phyloP scores from a whole-genome alignment of 805 yeast genomes.

The Starmerella vitae region DNA sequence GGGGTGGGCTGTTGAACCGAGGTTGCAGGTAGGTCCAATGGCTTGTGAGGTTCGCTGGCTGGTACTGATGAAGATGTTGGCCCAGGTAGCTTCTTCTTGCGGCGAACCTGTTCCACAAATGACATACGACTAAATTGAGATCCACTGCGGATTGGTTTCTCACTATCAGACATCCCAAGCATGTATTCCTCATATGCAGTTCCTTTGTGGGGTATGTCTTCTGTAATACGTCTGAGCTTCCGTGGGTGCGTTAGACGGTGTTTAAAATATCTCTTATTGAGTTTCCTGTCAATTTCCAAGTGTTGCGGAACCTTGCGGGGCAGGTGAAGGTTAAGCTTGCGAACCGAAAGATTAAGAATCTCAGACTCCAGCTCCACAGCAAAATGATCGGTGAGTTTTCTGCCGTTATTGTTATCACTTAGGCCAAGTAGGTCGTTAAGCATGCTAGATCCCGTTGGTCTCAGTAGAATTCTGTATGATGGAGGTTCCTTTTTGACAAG shows the following conservation, averaged over 20 bases:
- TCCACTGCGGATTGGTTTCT: conserved; percentile 30
- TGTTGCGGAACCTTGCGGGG: conserved; percentile 33
- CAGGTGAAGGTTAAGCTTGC: conserved; percentile 63
- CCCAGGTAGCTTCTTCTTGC: conserved; percentile 36
- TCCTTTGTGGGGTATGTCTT: conserved; percentile 58
- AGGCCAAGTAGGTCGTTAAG: conserved; percentile 78
- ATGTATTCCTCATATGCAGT: conserved; percentile 85
- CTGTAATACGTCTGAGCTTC: conserved; percentile 40
- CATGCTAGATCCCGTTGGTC: conserved; percentile 66
- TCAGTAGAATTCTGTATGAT: conserved; percentile 60
- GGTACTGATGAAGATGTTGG: conserved; percentile 25
- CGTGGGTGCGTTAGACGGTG: conserved; percentile 29
- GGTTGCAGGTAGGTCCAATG: conserved; percentile 15
- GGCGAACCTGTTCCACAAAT: conserved; percentile 74
- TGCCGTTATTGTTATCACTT: conserved; percentile 54
- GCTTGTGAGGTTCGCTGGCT: conserved; percentile 23
- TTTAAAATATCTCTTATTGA: conserved; percentile 3
- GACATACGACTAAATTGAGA: conserved; percentile 70
- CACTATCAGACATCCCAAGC: conserved; percentile 48
- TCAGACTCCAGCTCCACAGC: conserved; percentile 82
- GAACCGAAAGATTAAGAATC: conserved; percentile 58
- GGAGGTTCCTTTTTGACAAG: conserved; percentile 37
- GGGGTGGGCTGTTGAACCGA: conserved; percentile 15
- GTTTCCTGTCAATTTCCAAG: conserved; percentile 24
- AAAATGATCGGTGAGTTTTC: conserved; percentile 60